phyloP scores from a whole-genome alignment of 805 yeast genomes.

The Yamadazyma scolyti region DNA sequence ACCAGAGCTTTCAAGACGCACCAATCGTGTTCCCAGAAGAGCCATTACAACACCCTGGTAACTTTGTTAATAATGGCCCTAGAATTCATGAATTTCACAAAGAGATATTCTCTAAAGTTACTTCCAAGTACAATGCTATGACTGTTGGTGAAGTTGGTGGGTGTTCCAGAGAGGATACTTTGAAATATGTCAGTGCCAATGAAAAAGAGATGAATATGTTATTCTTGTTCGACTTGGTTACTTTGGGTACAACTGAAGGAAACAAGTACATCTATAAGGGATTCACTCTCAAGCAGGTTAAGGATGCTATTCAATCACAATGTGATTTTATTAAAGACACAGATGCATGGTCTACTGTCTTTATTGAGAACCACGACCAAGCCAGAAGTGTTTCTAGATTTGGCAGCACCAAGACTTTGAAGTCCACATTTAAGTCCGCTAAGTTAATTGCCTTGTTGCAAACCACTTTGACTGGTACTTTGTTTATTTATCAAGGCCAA shows the following conservation, averaged over 20 bases:
- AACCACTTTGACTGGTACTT: constrained; percentile 48
- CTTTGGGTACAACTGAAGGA: constrained; percentile 33
- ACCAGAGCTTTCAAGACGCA: constrained; percentile 43
- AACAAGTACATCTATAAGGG: constrained; percentile 33
- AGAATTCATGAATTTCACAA: constrained; percentile 56
- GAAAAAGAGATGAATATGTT: constrained; percentile 36
- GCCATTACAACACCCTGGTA: constrained; percentile 37
- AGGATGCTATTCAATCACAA: constrained; percentile 33
- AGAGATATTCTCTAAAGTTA: constrained; percentile 43
- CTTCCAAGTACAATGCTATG: constrained; percentile 47
- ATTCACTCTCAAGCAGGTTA: constrained; percentile 36
- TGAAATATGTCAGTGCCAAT: constrained; percentile 40
- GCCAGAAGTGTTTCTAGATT: constrained; percentile 52
- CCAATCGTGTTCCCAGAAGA: constrained; percentile 41
- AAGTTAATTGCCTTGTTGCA: constrained; percentile 47
- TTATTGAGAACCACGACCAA: constrained; percentile 58
- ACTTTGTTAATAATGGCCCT: constrained; percentile 43
- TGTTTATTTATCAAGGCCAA: constrained; percentile 59
- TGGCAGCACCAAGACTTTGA: constrained; percentile 32
- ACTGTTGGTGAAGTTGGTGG: constrained; percentile 57
- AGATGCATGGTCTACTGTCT: constrained; percentile 57
- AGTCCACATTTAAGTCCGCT: constrained; percentile 36
- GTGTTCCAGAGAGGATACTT: constrained; percentile 37
- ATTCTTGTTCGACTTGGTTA: constrained; percentile 29
- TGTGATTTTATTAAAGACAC: constrained; percentile 40